These are phyloP conservation scores for Umbelopsis vinacea DNA, from an alignment of 192 early-diverging fungal genomes.

Conservation along the genomic window DNA sequence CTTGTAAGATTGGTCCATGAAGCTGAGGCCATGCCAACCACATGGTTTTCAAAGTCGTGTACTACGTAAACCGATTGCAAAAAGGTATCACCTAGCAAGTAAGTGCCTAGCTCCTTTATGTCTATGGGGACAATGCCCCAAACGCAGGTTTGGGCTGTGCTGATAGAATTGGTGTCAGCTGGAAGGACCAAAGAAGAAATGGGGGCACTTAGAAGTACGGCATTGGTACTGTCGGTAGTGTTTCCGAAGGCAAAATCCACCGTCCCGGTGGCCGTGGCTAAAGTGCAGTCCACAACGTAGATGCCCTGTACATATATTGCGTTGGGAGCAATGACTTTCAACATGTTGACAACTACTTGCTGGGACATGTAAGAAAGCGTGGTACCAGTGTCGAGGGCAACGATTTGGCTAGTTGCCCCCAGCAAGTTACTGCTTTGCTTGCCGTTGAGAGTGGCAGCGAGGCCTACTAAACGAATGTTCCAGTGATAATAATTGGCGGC, in stretches of 20 bases:
- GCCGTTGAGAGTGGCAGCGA: slow-evolving; percentile 12
- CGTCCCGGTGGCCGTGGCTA: background rate
- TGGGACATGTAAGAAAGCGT: slow-evolving; percentile 37
- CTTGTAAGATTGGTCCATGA: background rate
- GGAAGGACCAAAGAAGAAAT: slow-evolving; percentile 32
- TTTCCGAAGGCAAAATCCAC: slow-evolving; percentile 28
- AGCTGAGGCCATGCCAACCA: slow-evolving; percentile 32
- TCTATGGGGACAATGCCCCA: slow-evolving; percentile 34
- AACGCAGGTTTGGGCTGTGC: slow-evolving; percentile 16
- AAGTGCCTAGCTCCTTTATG: slow-evolving; percentile 22
- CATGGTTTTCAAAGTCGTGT: slow-evolving; percentile 39
- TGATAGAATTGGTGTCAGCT: slow-evolving; percentile 28
- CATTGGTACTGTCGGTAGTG: background rate
- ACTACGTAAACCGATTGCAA: slow-evolving; percentile 38
- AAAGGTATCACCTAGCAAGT: slow-evolving; percentile 38
- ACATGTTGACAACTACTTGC: slow-evolving; percentile 20
- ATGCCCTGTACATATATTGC: slow-evolving; percentile 25
- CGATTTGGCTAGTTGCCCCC: slow-evolving; percentile 2
- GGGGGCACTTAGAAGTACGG: slow-evolving; percentile 25
- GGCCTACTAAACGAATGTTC: slow-evolving; percentile 33
- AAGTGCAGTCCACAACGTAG: slow-evolving; percentile 28
- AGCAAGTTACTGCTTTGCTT: slow-evolving; percentile 20
- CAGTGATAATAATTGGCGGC: slow-evolving; percentile 24
- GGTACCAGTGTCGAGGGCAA: slow-evolving; percentile 40
- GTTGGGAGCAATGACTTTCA: slow-evolving; percentile 22